A percentile compares a stretch with the other conserved stretches of the same genome.
These are phyloP conservation scores for Harrya chromipes DNA, from an alignment of 768 basidiomycete genomes.

Conservation along the genomic window DNA sequence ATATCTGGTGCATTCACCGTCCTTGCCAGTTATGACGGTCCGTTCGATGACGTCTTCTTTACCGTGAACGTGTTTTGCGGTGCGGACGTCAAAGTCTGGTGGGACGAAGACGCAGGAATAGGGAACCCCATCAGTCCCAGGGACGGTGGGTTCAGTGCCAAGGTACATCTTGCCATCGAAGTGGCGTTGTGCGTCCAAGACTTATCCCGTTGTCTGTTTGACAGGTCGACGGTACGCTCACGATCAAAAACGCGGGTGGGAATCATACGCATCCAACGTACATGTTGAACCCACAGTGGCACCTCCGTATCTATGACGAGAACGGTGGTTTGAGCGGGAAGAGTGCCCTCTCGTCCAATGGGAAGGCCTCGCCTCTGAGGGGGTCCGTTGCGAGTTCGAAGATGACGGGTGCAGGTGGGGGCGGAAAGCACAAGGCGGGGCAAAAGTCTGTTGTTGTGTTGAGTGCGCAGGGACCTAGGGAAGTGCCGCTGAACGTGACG, in stretches of 20 bases:
- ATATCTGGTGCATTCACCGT: conserved; percentile 46
- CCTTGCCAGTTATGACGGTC: conserved; percentile 68
- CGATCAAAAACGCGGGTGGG: conserved; percentile 75
- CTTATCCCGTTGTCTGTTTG: conserved; percentile 4
- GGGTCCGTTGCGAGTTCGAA: not conserved
- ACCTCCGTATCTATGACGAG: conserved; percentile 52
- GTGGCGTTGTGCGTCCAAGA: not conserved
- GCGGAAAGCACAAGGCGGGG: not conserved
- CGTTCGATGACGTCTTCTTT: conserved; percentile 57
- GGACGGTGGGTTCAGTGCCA: conserved; percentile 8
- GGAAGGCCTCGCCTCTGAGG: not conserved
- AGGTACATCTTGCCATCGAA: conserved; percentile 10
- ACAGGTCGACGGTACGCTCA: conserved; percentile 62
- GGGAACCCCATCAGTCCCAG: not conserved
- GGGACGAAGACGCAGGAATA: conserved; percentile 41
- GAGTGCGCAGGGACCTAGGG: conserved; percentile 54
- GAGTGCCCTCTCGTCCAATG: not conserved
- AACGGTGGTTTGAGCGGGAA: conserved; percentile 6
- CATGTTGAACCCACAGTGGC: conserved; percentile 90
- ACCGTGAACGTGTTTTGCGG: conserved; percentile 57
- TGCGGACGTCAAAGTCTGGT: conserved; percentile 35
- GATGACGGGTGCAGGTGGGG: conserved; percentile 7
- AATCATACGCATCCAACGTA: conserved; percentile 78
- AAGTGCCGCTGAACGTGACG: conserved; percentile 70
- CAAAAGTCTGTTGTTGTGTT: conserved; percentile 43